Conservation (phyloP, 805 yeast genomes). For the Pichia heedii region DNA sequence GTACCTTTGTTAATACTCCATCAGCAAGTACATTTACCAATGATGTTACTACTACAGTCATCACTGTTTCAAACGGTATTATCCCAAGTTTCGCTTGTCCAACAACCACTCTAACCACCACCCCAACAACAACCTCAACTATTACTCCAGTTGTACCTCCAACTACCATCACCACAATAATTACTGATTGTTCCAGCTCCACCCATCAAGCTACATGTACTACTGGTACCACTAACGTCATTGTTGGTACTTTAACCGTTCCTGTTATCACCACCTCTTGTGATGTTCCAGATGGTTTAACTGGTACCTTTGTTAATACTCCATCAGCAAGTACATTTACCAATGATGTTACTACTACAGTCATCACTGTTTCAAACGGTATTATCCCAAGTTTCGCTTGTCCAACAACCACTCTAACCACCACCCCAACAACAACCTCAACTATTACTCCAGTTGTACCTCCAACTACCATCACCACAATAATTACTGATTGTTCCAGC, state of each 20-base stretch:
- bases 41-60: not conserved
- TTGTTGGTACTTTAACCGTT: not conserved
- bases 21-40: not conserved
- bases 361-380: constrained; percentile 2
- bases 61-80: constrained; percentile 3
- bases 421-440: constrained; percentile 1
- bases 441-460: not conserved
- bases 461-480: not conserved
- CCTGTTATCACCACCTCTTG: constrained; percentile 3
- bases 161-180: not conserved
- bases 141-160: not conserved
- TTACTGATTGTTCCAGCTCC: not conserved
- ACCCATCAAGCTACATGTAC: constrained; percentile 1
- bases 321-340: not conserved
- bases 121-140: not conserved
- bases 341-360: not conserved
- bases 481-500: not conserved
- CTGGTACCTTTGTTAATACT: constrained; percentile 7
- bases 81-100: constrained; percentile 7
- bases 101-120: constrained; percentile 1
- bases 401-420: not conserved
- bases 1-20: constrained; percentile 5
- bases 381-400: constrained; percentile 6
- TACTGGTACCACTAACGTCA: not conserved
- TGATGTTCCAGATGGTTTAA: constrained; percentile 1